Percentiles rank a stretch among this genome's conserved stretches.
phyloP scores from a whole-genome alignment of 352 stramenopile species.

The Globisporangium middletonii region DNA sequence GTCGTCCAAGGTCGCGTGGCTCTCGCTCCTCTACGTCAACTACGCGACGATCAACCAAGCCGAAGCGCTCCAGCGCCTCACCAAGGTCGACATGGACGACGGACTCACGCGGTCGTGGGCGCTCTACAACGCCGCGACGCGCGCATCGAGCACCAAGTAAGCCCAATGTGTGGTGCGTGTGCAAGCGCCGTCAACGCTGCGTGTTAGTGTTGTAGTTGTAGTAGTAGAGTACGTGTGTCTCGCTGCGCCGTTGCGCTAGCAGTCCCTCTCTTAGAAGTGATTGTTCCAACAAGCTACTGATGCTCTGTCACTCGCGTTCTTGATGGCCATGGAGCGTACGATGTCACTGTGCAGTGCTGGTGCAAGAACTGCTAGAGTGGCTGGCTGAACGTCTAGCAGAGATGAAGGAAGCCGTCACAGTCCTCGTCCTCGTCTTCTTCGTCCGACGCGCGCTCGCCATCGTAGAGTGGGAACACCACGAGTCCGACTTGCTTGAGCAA shows the following conservation, averaged over 20 bases:
- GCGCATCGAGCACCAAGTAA: conserved; percentile 5
- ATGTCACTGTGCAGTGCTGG: not conserved
- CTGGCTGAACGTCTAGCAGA: not conserved
- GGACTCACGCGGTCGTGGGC: conserved; percentile 79
- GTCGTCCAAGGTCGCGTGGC: conserved; percentile 47
- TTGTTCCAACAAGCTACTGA: too few relatives aligned
- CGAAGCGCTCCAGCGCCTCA: conserved; percentile 17
- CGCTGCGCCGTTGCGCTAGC: too few relatives aligned
- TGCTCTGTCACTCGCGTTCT: too few relatives aligned
- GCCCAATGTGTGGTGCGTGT: too few relatives aligned
- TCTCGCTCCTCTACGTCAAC: conserved; percentile 70
- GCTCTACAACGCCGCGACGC: conserved; percentile 57
- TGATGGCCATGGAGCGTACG: too few relatives aligned
- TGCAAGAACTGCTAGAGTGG: not conserved
- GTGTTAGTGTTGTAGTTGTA: too few relatives aligned
- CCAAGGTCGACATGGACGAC: conserved; percentile 66
- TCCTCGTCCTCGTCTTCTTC: not conserved
- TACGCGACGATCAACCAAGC: conserved; percentile 56
- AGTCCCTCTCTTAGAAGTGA: too few relatives aligned
- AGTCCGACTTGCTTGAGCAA: not conserved
- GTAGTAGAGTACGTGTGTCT: too few relatives aligned
- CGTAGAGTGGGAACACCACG: too few relatives aligned
- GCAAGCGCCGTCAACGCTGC: too few relatives aligned
- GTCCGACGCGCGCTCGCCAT: not conserved
- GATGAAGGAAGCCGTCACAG: not conserved